These are phyloP conservation scores for Trematosphaeria pertusa DNA, from an alignment of 2,329 filamentous ascomycete species.

Conservation along the genomic window DNA sequence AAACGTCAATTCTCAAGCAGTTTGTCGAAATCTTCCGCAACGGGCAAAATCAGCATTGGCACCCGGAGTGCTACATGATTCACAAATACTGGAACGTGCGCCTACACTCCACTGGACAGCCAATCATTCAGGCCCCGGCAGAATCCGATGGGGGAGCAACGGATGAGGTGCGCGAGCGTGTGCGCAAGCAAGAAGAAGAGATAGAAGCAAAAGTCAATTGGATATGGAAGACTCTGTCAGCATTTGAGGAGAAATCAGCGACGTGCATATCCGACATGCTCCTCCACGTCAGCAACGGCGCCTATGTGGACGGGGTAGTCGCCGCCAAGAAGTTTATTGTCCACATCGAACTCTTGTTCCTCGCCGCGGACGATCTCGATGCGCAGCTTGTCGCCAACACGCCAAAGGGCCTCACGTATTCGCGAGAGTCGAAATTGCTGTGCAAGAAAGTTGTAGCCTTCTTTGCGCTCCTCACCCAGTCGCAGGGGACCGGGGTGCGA, in stretches of 20 bases:
- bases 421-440: constrained; percentile 95
- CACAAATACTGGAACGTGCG: constrained; percentile 99
- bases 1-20: constrained; percentile 96
- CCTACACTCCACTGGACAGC: constrained; percentile 59
- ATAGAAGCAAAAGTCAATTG: constrained; percentile 98
- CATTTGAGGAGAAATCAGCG: constrained; percentile 96
- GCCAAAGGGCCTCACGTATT: constrained; percentile 87
- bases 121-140: constrained; percentile 43
- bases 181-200: constrained; percentile 85
- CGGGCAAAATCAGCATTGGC: constrained; percentile 98
- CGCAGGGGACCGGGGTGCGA: constrained; percentile 86
- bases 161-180: constrained; percentile 73
- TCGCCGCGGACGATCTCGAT: constrained; percentile 85
- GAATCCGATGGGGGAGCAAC: constrained; percentile 62
- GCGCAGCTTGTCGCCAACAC: constrained; percentile 70
- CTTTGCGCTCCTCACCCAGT: constrained; percentile 92
- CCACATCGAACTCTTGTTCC: constrained; percentile 93
- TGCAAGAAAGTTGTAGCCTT: constrained; percentile 99
- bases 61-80: constrained; percentile 99
- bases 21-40: constrained; percentile 99
- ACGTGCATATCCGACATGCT: constrained; percentile 99
- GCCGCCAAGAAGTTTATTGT: constrained; percentile 96
- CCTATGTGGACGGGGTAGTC: constrained; percentile 92
- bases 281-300: constrained; percentile 95
- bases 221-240: constrained; percentile 97